Base-by-base conservation (phyloP, 257 asterid genomes). In the Henckelia pumila region DNA sequence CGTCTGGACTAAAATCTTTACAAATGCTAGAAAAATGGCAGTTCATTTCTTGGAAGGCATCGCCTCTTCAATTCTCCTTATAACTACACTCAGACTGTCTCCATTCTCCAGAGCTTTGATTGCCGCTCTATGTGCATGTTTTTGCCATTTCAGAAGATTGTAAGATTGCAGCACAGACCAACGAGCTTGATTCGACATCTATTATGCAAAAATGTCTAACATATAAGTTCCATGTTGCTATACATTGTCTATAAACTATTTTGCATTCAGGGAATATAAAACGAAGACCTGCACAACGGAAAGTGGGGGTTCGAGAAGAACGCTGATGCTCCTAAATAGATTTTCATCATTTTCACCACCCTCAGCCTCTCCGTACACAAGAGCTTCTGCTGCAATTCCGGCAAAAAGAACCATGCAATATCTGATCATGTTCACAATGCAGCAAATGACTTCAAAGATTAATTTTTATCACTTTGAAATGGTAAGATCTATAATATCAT, bases 171-270 rank as follows among this genome's bases (percentile, higher is more conserved):
- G 78, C 47, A 93, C 89, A 3, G 96, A 86, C 97, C 99, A 90
- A 75, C 97, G 89, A 28, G 99, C 99, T 88, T 90, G 99, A 80
- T 88, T 93, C 44, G 99, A 88, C 97, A 90, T 93, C 97, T 93
- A 70, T 56, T 11, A 47, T 0, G 56, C 28, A 44, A 29, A 29
- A 56, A 60, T 5, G 21, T 16, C 11, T 0, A 22, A 37, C 59
- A 55, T 71, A 53, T 71, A 28, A 37, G 30, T 50, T 66, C 40
- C 22, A 33, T 8, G 32, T 4, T 9, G 17, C 8, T 8, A 13
- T 63, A 44, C 61, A 24, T 23, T 44, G 50, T 10, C 17, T 40
- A 40, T 9, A 40, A 40, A 40, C n/a, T 40, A 40, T 5, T 40
- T 13, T 40, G 6, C 0, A 40, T 40, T 40, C 50, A 56, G 24